Evolutionary conservation across 345 rosid genomes (phyloP).

Genomic region (Cochlearia excelsa): DNA sequence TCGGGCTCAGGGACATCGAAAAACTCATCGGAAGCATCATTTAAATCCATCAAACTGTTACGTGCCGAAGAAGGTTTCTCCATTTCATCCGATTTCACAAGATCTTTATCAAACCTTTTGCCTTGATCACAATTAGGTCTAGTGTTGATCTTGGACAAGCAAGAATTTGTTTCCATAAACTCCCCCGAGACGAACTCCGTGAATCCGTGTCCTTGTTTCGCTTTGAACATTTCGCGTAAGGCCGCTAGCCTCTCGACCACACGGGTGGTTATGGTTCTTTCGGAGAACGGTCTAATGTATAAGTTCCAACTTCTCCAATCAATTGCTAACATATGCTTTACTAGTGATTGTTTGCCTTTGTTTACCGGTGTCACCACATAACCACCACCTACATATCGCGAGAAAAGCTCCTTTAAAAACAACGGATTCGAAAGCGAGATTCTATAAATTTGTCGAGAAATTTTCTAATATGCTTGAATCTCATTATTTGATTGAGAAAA

Average conservation of each 20-base stretch:
- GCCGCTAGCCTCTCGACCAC: constrained; percentile 93
- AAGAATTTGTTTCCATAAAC: constrained; percentile 31
- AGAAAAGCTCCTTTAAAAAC: not conserved
- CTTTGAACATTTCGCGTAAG: constrained; percentile 64
- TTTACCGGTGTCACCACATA: constrained; percentile 70
- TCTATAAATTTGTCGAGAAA: not conserved
- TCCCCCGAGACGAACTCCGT: constrained; percentile 44
- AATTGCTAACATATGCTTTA: constrained; percentile 89
- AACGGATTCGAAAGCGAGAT: not conserved
- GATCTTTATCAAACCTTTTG: constrained; percentile 22
- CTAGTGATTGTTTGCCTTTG: constrained; percentile 69
- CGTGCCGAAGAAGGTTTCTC: constrained; percentile 44
- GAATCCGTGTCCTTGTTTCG: constrained; percentile 52
- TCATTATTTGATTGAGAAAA: too few relatives aligned
- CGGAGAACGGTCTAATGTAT: constrained; percentile 55
- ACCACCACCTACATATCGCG: constrained; percentile 68
- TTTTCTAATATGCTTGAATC: too few relatives aligned
- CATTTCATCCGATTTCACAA: constrained; percentile 34
- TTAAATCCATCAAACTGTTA: constrained; percentile 51
- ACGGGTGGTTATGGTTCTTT: constrained; percentile 65
- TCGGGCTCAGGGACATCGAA: constrained; percentile 83
- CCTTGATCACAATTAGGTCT: constrained; percentile 20
- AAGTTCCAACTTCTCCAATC: constrained; percentile 91
- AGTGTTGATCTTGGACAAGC: constrained; percentile 34
- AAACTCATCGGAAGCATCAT: constrained; percentile 77